Percentiles rank a stretch among this genome's conserved stretches.
Evolutionary conservation across 2,329 filamentous ascomycete species (phyloP).

Genomic region (Pyrenophora teres): DNA sequence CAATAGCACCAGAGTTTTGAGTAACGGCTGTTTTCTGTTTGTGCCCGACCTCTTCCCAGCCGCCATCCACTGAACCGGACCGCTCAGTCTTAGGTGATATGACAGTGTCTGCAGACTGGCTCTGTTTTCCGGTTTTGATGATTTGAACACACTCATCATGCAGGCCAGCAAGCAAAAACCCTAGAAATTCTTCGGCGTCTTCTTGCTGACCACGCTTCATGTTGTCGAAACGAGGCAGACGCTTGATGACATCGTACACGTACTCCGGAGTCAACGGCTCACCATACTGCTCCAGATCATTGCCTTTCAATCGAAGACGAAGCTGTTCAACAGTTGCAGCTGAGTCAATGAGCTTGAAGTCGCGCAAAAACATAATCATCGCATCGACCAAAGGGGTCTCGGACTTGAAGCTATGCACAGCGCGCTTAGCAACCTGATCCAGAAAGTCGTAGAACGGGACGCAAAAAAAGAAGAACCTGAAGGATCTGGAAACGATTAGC

Average conservation of each 20-base stretch:
- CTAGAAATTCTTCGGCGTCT: conserved; percentile 95
- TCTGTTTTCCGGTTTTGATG: conserved; percentile 60
- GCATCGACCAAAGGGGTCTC: conserved; percentile 92
- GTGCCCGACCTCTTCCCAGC: conserved; percentile 93
- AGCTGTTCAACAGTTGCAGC: conserved; percentile 75
- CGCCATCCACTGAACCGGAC: conserved; percentile 59
- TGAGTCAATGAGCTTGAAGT: conserved; percentile 86
- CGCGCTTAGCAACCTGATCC: conserved; percentile 81
- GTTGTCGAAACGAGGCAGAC: conserved; percentile 83
- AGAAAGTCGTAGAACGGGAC: conserved; percentile 93
- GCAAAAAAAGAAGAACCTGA: conserved; percentile 93
- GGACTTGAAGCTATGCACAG: conserved; percentile 90
- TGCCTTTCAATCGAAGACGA: conserved; percentile 72
- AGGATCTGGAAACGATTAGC: conserved; percentile 69
- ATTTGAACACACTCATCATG: conserved; percentile 89
- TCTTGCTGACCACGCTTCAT: conserved; percentile 98
- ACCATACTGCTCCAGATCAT: conserved; percentile 86
- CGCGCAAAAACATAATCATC: conserved; percentile 95
- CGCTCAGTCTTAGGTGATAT: conserved; percentile 54
- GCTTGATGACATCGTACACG: conserved; percentile 89
- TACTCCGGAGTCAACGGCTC: conserved; percentile 92
- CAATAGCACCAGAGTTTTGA: conserved; percentile 77
- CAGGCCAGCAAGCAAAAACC: conserved; percentile 87
- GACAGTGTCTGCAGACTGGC: conserved; percentile 29
- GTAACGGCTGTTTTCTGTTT: conserved; percentile 88